phyloP scores from a whole-genome alignment of 345 rosid genomes.

The Triadica sebifera region DNA sequence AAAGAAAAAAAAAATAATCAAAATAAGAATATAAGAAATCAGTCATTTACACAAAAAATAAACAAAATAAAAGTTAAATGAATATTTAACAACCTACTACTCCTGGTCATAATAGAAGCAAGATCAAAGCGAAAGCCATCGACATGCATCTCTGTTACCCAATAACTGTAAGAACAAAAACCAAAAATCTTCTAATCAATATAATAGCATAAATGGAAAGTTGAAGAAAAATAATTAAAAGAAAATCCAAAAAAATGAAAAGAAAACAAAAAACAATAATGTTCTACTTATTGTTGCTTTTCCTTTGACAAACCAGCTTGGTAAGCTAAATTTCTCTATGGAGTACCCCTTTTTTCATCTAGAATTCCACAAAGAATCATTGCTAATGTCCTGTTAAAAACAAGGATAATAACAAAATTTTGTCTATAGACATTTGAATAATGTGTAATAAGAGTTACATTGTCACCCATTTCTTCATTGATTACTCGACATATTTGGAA shows the following conservation, averaged over 20 bases:
- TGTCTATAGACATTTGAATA: no score
- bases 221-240: background rate
- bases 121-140: slow-evolving; percentile 99
- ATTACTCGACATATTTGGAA: no score
- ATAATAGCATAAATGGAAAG: background rate
- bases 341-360: background rate
- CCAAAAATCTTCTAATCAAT: background rate
- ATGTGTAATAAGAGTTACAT: no score
- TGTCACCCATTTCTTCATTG: no score
- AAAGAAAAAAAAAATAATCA: slow-evolving; percentile 18
- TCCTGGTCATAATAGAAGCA: slow-evolving; percentile 92
- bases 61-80: slow-evolving; percentile 11
- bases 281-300: no score
- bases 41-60: background rate
- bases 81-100: slow-evolving; percentile 61
- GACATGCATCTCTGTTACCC: slow-evolving; percentile 97
- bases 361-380: background rate
- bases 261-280: background rate
- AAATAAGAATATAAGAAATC: slow-evolving; percentile 5
- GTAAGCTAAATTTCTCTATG: background rate
- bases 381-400: no score
- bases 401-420: no score
- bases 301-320: no score
- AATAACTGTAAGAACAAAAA: slow-evolving; percentile 59
- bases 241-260: slow-evolving; percentile 7